A percentile compares a stretch with the other conserved stretches of the same genome.
Evolutionary conservation across 2,329 filamentous ascomycete genomes (phyloP).

Genomic region (Epichloe bromicola): DNA sequence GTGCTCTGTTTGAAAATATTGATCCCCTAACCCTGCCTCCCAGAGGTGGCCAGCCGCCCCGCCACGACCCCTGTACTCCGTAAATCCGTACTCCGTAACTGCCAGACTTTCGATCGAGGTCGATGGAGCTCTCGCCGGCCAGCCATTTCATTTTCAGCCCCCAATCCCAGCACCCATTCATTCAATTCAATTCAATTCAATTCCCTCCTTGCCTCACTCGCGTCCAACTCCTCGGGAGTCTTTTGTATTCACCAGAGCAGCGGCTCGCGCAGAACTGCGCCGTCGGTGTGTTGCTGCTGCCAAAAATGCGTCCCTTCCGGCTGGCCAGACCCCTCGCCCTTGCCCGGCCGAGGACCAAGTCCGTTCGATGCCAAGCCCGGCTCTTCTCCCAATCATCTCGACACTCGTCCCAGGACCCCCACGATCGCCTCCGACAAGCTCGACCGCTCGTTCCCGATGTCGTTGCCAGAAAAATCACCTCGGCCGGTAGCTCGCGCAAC

Average conservation of each 20-base stretch:
- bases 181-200: no score
- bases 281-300: not conserved
- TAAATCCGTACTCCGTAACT: no score
- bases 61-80: no score
- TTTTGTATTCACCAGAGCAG: not conserved
- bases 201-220: not conserved
- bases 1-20: no score
- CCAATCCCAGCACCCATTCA: not conserved
- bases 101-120: no score
- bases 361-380: not conserved
- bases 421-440: constrained; percentile 18
- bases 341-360: not conserved
- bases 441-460: constrained; percentile 19
- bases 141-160: not conserved
- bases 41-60: no score
- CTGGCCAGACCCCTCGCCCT: not conserved
- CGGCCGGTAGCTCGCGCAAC: constrained; percentile 17
- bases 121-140: not conserved
- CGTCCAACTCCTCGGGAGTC: not conserved
- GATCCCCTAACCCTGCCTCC: no score
- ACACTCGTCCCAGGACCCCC: constrained; percentile 10
- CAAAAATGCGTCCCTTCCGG: not conserved
- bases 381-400: constrained; percentile 11
- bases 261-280: not conserved
- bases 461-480: constrained; percentile 13